A percentile compares a stretch with the other conserved stretches of the same genome.
Conservation (phyloP, 2,329 filamentous ascomycete genomes). For the Scortechinia acanthostroma region DNA sequence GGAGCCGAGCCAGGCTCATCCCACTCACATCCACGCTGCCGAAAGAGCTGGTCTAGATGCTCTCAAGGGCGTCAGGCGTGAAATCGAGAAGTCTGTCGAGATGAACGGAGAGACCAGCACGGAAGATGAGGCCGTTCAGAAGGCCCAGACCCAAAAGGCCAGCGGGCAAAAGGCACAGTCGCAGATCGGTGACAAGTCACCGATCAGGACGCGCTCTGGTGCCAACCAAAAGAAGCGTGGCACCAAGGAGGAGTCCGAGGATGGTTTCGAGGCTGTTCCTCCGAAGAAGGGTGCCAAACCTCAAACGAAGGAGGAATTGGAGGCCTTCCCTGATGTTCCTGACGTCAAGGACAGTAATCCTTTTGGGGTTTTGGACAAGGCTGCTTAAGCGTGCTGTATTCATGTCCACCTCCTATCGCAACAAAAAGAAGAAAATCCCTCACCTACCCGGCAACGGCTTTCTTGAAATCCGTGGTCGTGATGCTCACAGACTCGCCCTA, state of each 20-base stretch:
- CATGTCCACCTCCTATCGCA: slow-evolving; percentile 20
- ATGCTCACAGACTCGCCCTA: too few relatives aligned
- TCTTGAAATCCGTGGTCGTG: too few relatives aligned
- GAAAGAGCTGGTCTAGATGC: slow-evolving; percentile 1
- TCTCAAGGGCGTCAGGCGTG: not conserved
- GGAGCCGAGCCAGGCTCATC: not conserved
- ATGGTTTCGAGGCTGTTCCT: not conserved
- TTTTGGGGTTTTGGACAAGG: not conserved
- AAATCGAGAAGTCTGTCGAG: not conserved
- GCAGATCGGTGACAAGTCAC: not conserved
- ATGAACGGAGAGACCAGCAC: not conserved
- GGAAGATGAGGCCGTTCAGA: not conserved
- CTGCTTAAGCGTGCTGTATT: too few relatives aligned
- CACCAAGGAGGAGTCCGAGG: not conserved
- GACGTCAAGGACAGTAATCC: not conserved
- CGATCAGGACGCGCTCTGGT: not conserved
- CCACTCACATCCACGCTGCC: slow-evolving; percentile 2
- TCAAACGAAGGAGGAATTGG: not conserved
- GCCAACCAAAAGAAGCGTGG: not conserved
- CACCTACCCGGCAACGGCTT: too few relatives aligned
- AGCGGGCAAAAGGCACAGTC: not conserved
- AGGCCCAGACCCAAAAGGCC: not conserved
- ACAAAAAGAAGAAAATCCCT: too few relatives aligned
- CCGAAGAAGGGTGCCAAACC: not conserved
- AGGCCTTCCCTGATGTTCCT: not conserved